Evolutionary conservation across 2,329 filamentous ascomycete species (phyloP), one percentile per base, ranked within the genome.

Genomic region (Botrytis tulipae): DNA sequence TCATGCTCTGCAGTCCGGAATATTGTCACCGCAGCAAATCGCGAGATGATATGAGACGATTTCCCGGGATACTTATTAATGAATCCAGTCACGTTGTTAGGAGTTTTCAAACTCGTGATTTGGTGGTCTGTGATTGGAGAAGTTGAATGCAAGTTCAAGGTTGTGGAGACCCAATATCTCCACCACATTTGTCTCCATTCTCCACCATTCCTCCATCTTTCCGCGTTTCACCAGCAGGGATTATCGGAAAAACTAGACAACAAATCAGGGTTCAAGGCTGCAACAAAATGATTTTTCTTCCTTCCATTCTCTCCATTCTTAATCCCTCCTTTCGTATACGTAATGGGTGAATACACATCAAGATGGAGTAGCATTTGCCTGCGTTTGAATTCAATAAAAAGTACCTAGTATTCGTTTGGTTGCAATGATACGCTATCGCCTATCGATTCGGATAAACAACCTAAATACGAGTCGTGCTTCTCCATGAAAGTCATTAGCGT

Each of bases 181-280:
- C 48, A 57, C 66, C 48, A 42, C 66, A 42, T 8, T 29, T 69
- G 18, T 42, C 35, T 59, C 66, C 66, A 69, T 59, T 69, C 66
- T 57, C 66, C 66, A 68, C 66, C 18, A 68, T n/a, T 42, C 37
- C 66, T 69, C 48, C 66, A 57, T 42, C 66, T 54, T 67, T 67
- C 16, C 46, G 46, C 65, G 46, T 67, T 68, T 40, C 65, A 57
- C 48, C 48, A 68, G 35, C 37, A 69, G 25, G 37, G 48, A 20
- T 40, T 16, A 57, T 42, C 18, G 66, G 48, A 59, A 69, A 57
- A 42, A 68, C 10, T 42, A 68, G 48, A 42, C 22, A 54, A 29
- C 48, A 54, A 18, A 68, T 37, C 46, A 54, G 18, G 46, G 46
- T 68, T 68, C 35, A 68, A 54, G 46, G 46, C 63, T 18, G 61